These are phyloP conservation scores for Blastobotrys parvus DNA, from an alignment of 805 yeast species.

Conservation along the genomic window DNA sequence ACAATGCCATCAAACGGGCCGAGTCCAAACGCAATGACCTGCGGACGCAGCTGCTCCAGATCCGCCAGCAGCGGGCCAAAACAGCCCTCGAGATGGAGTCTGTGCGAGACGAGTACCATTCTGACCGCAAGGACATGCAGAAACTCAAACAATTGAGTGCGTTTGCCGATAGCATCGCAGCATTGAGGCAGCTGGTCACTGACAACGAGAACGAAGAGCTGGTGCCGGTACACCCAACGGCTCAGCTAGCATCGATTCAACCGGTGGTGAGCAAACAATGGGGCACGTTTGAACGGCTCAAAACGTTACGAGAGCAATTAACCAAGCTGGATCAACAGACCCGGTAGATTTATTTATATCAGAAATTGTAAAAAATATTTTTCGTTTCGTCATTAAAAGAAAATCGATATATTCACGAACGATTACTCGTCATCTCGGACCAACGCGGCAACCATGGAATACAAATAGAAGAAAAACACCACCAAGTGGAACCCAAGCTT, in stretches of 20 bases:
- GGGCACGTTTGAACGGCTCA: conserved; percentile 9
- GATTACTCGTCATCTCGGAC: conserved; percentile 55
- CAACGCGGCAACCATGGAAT: conserved; percentile 91
- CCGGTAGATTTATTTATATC: not conserved
- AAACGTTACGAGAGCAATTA: conserved; percentile 2
- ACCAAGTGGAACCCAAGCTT: conserved; percentile 86
- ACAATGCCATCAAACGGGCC: conserved; percentile 6
- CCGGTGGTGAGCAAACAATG: conserved; percentile 5
- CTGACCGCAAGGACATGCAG: not conserved
- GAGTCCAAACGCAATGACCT: conserved; percentile 7
- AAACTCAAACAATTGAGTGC: conserved; percentile 4
- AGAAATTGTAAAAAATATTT: too few species aligned
- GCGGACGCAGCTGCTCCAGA: conserved; percentile 7
- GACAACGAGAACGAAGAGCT: not conserved
- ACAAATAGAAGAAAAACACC: conserved; percentile 91
- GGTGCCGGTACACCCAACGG: not conserved
- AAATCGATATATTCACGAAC: too few species aligned
- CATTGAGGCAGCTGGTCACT: not conserved
- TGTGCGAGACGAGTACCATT: conserved; percentile 3
- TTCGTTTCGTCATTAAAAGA: too few species aligned
- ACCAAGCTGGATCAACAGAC: not conserved
- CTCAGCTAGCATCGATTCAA: not conserved
- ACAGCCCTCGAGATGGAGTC: conserved; percentile 9
- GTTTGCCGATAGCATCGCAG: conserved; percentile 4
- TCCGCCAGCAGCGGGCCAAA: conserved; percentile 9